phyloP scores from a whole-genome alignment of 371 early-diverging fungal genomes.

The Rhizopus stolonifer region DNA sequence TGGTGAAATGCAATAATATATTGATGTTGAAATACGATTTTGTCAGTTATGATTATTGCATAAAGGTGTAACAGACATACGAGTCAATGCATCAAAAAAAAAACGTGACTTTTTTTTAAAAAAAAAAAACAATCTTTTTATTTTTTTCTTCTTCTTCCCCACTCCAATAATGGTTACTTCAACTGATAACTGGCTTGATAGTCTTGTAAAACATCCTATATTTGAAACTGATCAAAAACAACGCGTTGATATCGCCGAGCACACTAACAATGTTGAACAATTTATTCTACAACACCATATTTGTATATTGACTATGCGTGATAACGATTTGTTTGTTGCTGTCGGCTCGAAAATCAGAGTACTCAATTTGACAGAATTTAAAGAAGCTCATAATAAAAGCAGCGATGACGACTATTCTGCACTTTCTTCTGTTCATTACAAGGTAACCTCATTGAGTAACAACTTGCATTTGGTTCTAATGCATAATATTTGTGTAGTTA shows the following conservation, averaged over 20 bases:
- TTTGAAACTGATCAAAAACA: slow-evolving; percentile 16
- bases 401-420: no score
- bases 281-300: slow-evolving; percentile 24
- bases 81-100: slow-evolving; percentile 45
- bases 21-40: no score
- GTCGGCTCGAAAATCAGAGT: slow-evolving; percentile 35
- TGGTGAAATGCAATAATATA: no score
- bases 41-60: no score
- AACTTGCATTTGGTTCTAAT: neutral
- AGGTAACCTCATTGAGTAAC: slow-evolving; percentile 23
- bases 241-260: neutral
- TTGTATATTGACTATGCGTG: slow-evolving; percentile 35
- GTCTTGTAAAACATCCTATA: slow-evolving; percentile 22
- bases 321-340: slow-evolving; percentile 42
- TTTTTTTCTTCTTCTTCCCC: neutral
- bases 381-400: slow-evolving; percentile 16
- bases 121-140: neutral
- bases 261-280: neutral
- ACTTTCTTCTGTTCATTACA: slow-evolving; percentile 35
- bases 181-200: slow-evolving; percentile 20
- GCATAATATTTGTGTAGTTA: slow-evolving; percentile 17
- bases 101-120: neutral
- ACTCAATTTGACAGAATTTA: slow-evolving; percentile 34
- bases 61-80: no score
- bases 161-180: neutral